phyloP scores from a whole-genome alignment of 805 yeast species.

The Helenozyma rhizophorensis region DNA sequence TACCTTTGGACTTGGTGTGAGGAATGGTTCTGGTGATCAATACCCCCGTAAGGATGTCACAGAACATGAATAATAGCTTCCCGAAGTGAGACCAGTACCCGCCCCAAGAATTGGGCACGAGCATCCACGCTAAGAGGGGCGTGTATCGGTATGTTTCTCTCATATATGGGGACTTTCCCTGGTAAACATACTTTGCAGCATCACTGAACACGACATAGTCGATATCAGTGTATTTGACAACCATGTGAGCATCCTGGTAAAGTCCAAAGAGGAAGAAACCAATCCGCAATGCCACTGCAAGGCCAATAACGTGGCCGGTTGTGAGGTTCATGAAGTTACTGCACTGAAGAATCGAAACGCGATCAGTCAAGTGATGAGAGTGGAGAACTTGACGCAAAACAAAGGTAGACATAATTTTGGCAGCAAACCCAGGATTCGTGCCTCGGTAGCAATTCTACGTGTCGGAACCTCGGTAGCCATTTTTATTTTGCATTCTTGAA shows the following conservation, averaged over 20 bases:
- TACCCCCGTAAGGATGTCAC: conserved; percentile 80
- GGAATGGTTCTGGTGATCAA: conserved; percentile 25
- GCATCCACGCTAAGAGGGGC: conserved; percentile 80
- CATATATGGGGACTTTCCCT: conserved; percentile 64
- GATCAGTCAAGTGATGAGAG: no score
- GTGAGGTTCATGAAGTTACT: no score
- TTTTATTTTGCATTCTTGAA: no score
- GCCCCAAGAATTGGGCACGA: conserved; percentile 60
- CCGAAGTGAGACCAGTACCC: conserved; percentile 57
- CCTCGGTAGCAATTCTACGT: no score
- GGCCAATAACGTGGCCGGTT: no score
- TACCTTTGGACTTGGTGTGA: not conserved
- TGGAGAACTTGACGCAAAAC: no score
- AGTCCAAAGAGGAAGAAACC: conserved; percentile 74
- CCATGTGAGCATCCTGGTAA: conserved; percentile 78
- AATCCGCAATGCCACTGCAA: conserved; percentile 37
- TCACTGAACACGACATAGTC: conserved; percentile 93
- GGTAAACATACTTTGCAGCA: conserved; percentile 69
- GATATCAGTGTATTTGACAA: conserved; percentile 86
- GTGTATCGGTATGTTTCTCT: conserved; percentile 93
- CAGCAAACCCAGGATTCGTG: no score
- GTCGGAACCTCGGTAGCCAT: no score
- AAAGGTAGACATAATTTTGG: no score
- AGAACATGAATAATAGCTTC: conserved; percentile 66
- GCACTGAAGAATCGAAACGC: no score